phyloP scores from a whole-genome alignment of 2,329 filamentous ascomycete species.

The Colletotrichum paranaense region DNA sequence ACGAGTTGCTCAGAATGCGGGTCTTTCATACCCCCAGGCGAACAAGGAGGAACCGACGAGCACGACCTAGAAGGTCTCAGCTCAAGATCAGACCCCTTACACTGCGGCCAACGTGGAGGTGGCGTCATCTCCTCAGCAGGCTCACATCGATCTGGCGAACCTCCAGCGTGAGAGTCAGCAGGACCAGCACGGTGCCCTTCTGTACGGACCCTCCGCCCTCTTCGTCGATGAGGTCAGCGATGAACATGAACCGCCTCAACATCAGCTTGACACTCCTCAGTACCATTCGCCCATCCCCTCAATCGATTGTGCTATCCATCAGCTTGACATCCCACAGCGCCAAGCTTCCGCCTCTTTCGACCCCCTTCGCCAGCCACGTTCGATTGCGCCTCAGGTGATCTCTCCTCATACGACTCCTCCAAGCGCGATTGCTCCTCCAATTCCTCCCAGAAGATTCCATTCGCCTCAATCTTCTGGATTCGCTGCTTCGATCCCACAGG shows the following conservation, averaged over 20 bases:
- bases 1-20: slow-evolving; percentile 71
- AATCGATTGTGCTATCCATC: too few relatives aligned
- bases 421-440: background rate
- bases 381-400: background rate
- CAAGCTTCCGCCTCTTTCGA: too few relatives aligned
- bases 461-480: background rate
- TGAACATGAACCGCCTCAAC: too few relatives aligned
- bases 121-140: too few relatives aligned
- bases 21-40: slow-evolving; percentile 56
- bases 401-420: too few relatives aligned
- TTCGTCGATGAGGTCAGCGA: background rate
- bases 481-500: background rate
- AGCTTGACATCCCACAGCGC: too few relatives aligned
- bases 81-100: slow-evolving; percentile 2
- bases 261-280: too few relatives aligned
- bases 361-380: background rate
- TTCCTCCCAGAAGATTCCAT: background rate
- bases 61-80: slow-evolving; percentile 30
- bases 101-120: background rate
- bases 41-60: slow-evolving; percentile 36
- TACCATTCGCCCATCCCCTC: too few relatives aligned
- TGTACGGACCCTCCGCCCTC: background rate
- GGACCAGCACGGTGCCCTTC: background rate
- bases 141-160: background rate
- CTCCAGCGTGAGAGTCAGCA: background rate